Evolutionary conservation across 306 rosid species (phyloP).

Genomic region (Quercus alba): DNA sequence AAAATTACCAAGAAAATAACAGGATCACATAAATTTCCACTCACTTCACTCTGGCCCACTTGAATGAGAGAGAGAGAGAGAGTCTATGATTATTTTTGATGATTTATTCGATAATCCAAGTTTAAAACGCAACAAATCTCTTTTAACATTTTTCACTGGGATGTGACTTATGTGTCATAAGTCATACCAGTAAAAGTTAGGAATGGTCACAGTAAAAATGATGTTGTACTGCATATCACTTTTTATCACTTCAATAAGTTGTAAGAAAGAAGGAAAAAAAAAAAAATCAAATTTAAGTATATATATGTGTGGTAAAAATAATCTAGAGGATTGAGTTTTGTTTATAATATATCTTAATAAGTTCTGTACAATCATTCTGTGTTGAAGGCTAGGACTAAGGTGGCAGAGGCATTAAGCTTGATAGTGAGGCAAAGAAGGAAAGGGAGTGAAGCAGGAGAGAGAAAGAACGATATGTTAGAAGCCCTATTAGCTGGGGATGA

Average conservation of each 20-base stretch:
- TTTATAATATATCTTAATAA: background rate
- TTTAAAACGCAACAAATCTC: too few species aligned
- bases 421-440: slow-evolving; percentile 73
- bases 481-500: slow-evolving; percentile 82
- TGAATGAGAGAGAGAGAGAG: too few species aligned
- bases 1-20: too few species aligned
- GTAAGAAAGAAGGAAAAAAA: too few species aligned
- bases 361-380: background rate
- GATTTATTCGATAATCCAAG: too few species aligned
- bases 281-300: background rate
- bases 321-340: background rate
- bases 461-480: slow-evolving; percentile 67
- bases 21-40: too few species aligned
- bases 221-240: background rate
- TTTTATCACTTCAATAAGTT: background rate
- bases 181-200: too few species aligned
- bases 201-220: too few species aligned
- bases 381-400: slow-evolving; percentile 75
- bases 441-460: slow-evolving; percentile 35
- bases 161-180: too few species aligned
- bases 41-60: too few species aligned
- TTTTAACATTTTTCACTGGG: too few species aligned
- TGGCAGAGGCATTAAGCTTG: slow-evolving; percentile 77
- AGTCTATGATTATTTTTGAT: too few species aligned
- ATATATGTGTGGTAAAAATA: background rate